Evolutionary conservation across 306 rosid genomes (phyloP), one percentile per base, ranked within the genome.

Genomic region (Acacia acuminata): DNA sequence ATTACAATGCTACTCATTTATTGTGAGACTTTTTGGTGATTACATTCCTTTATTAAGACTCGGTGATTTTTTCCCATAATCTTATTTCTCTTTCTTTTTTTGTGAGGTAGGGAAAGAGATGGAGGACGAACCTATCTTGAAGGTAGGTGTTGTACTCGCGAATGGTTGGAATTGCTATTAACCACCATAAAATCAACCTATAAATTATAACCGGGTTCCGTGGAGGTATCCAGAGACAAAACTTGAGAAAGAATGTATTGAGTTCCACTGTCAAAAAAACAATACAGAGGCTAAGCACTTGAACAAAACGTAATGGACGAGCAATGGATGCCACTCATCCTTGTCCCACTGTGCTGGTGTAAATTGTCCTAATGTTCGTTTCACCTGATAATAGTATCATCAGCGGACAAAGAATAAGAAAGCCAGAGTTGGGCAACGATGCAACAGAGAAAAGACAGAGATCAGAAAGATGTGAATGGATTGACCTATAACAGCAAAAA

Each of bases 271-370:
- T 96, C 82, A 96, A 86, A 88, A 96, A 96, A 71, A 89, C 85
- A 70, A 89, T 85, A 85, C 99, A 96, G 77, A 96, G 98, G 73
- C 87, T 87, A 75, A 96, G 85, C 56, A 96, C 99, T 96, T 96
- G 99, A 90, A 91, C 71, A 81, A 96, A 96, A 56, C 99, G 97
- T 97, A 97, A 96, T 7, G 99, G 99, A 83, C 99, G 16, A 92
- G 97, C 85, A 96, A 84, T 14, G 99, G 99, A 79, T 91, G 98
- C 99, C 99, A 92, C 91, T 96, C 97, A 25, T 96, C 99, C 86
- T 96, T 96, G 91, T 96, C 99, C 99, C 99, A 96, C 83, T 87
- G 92, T 7, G 99, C 99, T 8, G 99, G 99, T 5, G 97, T 96
- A 86, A 96, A 96, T 78, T 96, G 98, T 51, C 92, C 94, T 77